These are phyloP conservation scores for Dillenia turbinata DNA, from an alignment of 164 flowering plant genomes.

Conservation along the genomic window DNA sequence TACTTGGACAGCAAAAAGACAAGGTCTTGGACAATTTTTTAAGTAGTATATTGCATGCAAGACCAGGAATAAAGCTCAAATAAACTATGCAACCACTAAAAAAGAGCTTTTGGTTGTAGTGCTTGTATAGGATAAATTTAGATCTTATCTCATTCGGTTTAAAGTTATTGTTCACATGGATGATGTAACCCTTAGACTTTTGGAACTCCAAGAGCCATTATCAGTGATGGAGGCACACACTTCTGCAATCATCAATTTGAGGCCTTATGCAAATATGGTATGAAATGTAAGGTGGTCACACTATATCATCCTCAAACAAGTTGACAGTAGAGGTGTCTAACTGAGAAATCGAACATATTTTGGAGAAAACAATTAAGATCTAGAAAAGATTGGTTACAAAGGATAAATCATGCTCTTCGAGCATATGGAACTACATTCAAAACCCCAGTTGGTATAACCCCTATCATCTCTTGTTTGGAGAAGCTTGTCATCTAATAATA, in stretches of 20 bases:
- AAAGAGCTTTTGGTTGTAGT: no score
- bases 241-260: not conserved
- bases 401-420: not conserved
- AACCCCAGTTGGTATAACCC: not conserved
- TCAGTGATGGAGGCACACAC: not conserved
- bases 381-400: not conserved
- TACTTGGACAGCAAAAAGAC: no score
- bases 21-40: no score
- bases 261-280: not conserved
- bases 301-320: not conserved
- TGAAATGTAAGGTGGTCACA: not conserved
- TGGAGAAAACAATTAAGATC: not conserved
- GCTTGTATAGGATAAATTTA: no score
- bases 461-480: not conserved
- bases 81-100: no score
- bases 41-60: no score
- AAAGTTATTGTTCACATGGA: no score
- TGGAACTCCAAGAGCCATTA: not conserved
- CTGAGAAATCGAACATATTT: not conserved
- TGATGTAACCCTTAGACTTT: no score
- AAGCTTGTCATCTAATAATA: slow-evolving; percentile 1
- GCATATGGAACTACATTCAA: slow-evolving; percentile 1
- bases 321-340: not conserved
- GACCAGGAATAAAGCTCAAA: no score
- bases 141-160: no score